Evolutionary conservation across 495 filamentous ascomycete genomes (phyloP), one percentile per base, ranked within the genome.

Genomic region (Diplogelasinospora grovesii): DNA sequence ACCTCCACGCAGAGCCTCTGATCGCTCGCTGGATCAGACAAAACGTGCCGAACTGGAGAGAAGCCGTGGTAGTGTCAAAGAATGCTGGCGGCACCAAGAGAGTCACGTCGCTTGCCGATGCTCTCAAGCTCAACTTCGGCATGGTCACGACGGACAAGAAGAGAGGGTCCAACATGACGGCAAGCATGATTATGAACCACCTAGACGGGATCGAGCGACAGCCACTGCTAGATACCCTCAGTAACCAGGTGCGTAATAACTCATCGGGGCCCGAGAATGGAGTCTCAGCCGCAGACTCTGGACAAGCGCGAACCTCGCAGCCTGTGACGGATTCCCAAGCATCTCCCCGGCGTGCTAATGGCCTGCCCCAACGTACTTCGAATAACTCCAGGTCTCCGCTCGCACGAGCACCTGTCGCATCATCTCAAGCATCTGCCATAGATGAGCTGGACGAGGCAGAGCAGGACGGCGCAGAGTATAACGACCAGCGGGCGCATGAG

Each of bases 61-160:
- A 94, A 39, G 90, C 86, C 3, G 92, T 98, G 4, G 87, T 95
- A 11, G 92, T 98, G 39, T 95, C 89, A 59, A 98, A 98, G 73
- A 98, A 98, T 57, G 83, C 92, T 4, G 92, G 92, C 16, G 92
- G 92, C 35, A 95, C 93, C 22, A 98, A 98, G 66, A 56, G 92
- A 28, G 93, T 97, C 19, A 97, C 93, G n/a, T 94, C 88, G 9
- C 70, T 98, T 22, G 92, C 92, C 43, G 92, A 98, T 66, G 89
- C 87, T 3, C 66, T 98, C 49, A 96, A 97, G 69, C 76, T 98
- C 49, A 96, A 89, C 66, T 98, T 98, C 44, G 92, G 89, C 39
- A 83, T 98, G 55, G 87, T 98, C 44, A 97, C 90, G 14, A 97
- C 93, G 8, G 90, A 97, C 53, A 77, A 85, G 48, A 81, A 82